phyloP scores from a whole-genome alignment of 2,329 filamentous ascomycete species.

The Metarhizium sp. region DNA sequence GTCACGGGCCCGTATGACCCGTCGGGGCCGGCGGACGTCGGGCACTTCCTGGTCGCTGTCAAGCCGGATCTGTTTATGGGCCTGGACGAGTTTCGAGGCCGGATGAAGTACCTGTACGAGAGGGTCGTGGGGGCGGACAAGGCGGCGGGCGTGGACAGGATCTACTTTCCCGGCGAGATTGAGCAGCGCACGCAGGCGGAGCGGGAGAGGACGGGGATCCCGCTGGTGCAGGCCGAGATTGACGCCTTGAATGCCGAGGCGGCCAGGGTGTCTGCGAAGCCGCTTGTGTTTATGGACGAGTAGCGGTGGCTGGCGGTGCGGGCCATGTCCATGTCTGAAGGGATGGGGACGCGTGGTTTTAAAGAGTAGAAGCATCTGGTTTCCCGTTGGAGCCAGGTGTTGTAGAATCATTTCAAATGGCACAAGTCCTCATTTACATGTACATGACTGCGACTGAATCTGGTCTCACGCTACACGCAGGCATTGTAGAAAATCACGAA shows the following conservation, averaged over 20 bases:
- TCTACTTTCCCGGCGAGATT: conserved; percentile 54
- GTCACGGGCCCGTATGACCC: conserved; percentile 71
- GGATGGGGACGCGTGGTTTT: too few species aligned
- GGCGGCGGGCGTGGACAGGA: conserved; percentile 45
- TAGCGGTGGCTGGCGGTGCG: too few species aligned
- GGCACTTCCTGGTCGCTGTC: conserved; percentile 64
- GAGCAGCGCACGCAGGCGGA: conserved; percentile 46
- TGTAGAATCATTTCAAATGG: too few species aligned
- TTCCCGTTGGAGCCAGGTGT: too few species aligned
- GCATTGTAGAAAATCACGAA: too few species aligned
- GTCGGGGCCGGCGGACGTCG: conserved; percentile 58
- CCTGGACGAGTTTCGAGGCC: conserved; percentile 56
- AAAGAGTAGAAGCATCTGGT: too few species aligned
- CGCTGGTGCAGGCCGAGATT: conserved; percentile 46
- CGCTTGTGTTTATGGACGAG: conserved; percentile 6
- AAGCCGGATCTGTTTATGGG: conserved; percentile 69
- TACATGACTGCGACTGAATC: too few species aligned
- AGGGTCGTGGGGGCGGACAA: conserved; percentile 44
- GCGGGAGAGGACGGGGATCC: conserved; percentile 46
- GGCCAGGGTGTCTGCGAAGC: conserved; percentile 26
- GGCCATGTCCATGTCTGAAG: too few species aligned
- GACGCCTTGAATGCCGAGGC: conserved; percentile 47
- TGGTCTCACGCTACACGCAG: too few species aligned
- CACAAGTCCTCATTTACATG: too few species aligned
- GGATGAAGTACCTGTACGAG: conserved; percentile 48